Percentiles rank a stretch among this genome's conserved stretches.
Conservation (phyloP, 257 asterid genomes). For the Solanum pinnatisectum region DNA sequence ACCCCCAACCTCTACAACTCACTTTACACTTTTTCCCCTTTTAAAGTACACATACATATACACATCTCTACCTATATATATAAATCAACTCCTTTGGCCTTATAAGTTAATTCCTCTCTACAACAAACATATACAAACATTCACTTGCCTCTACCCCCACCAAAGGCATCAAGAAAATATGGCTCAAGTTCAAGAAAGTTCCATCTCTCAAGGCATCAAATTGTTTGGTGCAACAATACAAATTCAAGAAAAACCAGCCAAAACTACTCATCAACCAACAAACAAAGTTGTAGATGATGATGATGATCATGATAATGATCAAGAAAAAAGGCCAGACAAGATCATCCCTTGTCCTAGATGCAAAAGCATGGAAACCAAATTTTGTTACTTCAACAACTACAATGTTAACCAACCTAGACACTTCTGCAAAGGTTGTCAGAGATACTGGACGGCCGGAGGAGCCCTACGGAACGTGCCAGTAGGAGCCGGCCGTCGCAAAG, state of each 20-base stretch:
- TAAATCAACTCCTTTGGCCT: neutral
- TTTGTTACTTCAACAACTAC: slow-evolving; percentile 80
- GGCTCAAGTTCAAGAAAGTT: slow-evolving; percentile 37
- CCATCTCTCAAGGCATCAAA: slow-evolving; percentile 51
- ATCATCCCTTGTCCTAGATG: slow-evolving; percentile 78
- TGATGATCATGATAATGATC: neutral
- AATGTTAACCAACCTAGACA: slow-evolving; percentile 86
- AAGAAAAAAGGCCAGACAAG: slow-evolving; percentile 62
- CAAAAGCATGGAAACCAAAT: slow-evolving; percentile 80
- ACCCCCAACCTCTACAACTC: neutral
- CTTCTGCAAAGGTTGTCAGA: slow-evolving; percentile 75
- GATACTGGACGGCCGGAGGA: slow-evolving; percentile 94
- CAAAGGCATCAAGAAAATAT: slow-evolving; percentile 8
- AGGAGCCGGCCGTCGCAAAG: slow-evolving; percentile 82
- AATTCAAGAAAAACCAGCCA: slow-evolving; percentile 11
- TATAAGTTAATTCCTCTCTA: neutral
- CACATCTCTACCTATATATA: neutral
- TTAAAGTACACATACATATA: neutral
- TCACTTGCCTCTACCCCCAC: neutral
- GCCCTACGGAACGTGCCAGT: slow-evolving; percentile 75
- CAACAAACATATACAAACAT: slow-evolving; percentile 14
- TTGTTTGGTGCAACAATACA: slow-evolving; percentile 63
- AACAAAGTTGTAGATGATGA: slow-evolving; percentile 6
- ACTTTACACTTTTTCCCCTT: slow-evolving; percentile 7
- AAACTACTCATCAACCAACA: neutral